Base-by-base conservation (phyloP, 192 early-diverging fungal genomes). In the Entomortierella chlamydospora region DNA sequence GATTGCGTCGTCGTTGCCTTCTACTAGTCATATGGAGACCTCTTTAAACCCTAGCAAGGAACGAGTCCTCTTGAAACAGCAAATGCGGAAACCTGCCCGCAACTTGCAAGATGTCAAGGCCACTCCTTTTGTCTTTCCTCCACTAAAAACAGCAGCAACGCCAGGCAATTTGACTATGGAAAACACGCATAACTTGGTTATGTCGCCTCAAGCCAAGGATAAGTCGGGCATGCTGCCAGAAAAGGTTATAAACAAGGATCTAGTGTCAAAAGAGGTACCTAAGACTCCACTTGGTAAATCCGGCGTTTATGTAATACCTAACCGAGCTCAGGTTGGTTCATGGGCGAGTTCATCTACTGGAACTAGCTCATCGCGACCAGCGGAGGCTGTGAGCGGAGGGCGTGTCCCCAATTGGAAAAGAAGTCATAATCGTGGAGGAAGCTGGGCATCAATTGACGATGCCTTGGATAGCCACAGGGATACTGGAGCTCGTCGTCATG, bases 61-160 rank as follows among this genome's bases (percentile, higher is more conserved):
- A 20, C 43, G 49, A 9, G 39, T n/a, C 0, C 54, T 56, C 28
- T 47, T 64, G 13, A 78, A 78, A 34, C 67, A 70, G 49, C 76
- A 64, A 41, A 66, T 70, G 56, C 64, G 61, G 33, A 70, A 65
- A 23, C 76, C 76, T 3, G 41, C 61, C 15, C 67, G 67, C 3
- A 70, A 79, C 26, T 30, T 79, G 31, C 76, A 70, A 50, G 76
- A 79, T 13, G 76, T 79, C 18, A 79, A 79, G 25, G 76, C 76
- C 15, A 66, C 57, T 2, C 76, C 76, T 11, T 79, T 79, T 41
- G 76, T 79, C 0, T 79, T 79, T 51, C 76, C 76, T 13, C 76
- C 76, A 0, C 68, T 79, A 61, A 79, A 79, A 34, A 43, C 62
- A 11, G 28, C 29, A 4, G 25, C 61, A 10, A 39, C 30, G 0